These are phyloP conservation scores for Fraxinus angustifolia DNA, from an alignment of 305 asterid genomes.

Conservation along the genomic window DNA sequence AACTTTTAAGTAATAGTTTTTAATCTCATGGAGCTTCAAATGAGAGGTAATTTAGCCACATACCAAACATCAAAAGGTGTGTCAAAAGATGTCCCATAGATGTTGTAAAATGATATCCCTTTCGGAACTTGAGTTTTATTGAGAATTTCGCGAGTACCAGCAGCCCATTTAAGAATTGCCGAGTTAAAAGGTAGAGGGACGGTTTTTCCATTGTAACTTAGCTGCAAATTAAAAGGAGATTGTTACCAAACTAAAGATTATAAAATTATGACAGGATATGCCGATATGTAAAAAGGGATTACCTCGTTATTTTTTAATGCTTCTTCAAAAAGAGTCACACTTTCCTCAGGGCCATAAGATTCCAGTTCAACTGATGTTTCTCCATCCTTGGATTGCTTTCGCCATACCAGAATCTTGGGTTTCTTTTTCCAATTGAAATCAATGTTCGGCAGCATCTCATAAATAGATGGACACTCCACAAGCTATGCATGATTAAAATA, in stretches of 20 bases:
- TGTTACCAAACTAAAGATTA: neutral
- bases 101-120: conserved; percentile 74
- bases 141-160: conserved; percentile 68
- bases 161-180: conserved; percentile 69
- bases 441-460: conserved; percentile 83
- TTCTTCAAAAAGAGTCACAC: conserved; percentile 58
- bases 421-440: conserved; percentile 79
- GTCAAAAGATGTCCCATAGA: conserved; percentile 78
- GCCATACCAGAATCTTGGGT: conserved; percentile 80
- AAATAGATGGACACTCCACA: conserved; percentile 85
- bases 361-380: conserved; percentile 53
- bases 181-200: conserved; percentile 78
- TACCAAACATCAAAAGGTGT: conserved; percentile 96
- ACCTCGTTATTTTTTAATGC: conserved; percentile 85
- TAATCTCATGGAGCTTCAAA: conserved; percentile 8
- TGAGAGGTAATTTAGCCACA: conserved; percentile 16
- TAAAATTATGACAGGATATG: neutral
- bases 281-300: neutral
- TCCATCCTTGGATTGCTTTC: conserved; percentile 49
- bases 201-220: conserved; percentile 52
- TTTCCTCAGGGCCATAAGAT: conserved; percentile 49
- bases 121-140: conserved; percentile 55
- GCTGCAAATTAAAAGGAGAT: conserved; percentile 43
- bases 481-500: conserved; percentile 36
- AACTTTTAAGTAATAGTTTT: neutral